phyloP scores from a whole-genome alignment of 805 yeast genomes.

The Wickerhamiella nectarea region DNA sequence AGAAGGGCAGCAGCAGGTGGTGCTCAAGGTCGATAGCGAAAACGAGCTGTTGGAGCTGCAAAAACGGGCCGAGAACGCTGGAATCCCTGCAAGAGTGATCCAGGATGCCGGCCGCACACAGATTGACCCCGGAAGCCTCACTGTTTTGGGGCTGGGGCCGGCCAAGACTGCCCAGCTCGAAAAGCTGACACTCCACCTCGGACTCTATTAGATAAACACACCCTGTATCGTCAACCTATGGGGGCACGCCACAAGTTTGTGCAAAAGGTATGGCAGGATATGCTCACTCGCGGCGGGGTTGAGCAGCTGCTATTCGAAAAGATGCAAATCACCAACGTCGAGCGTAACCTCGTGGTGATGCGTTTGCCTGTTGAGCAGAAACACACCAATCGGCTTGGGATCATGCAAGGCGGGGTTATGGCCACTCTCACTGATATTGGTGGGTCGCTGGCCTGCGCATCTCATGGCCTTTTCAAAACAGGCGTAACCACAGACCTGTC shows the following conservation, averaged over 20 bases:
- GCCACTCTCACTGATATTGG: slow-evolving; percentile 32
- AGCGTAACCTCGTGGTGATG: slow-evolving; percentile 25
- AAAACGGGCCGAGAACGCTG: slow-evolving; percentile 67
- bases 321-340: slow-evolving; percentile 22
- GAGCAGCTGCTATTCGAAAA: slow-evolving; percentile 15
- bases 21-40: slow-evolving; percentile 49
- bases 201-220: slow-evolving; percentile 37
- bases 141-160: slow-evolving; percentile 93
- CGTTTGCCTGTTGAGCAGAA: slow-evolving; percentile 24
- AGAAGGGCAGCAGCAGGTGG: slow-evolving; percentile 86
- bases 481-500: slow-evolving; percentile 33
- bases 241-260: slow-evolving; percentile 18
- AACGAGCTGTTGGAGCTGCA: slow-evolving; percentile 58
- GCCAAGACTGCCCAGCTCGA: slow-evolving; percentile 74
- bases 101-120: slow-evolving; percentile 97
- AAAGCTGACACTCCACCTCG: slow-evolving; percentile 65
- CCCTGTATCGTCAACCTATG: no score
- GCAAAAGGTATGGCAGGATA: slow-evolving; percentile 18
- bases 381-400: slow-evolving; percentile 30
- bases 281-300: slow-evolving; percentile 19
- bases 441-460: slow-evolving; percentile 32
- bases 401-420: slow-evolving; percentile 32
- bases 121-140: slow-evolving; percentile 89
- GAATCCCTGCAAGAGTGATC: slow-evolving; percentile 65
- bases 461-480: slow-evolving; percentile 30